Base-by-base conservation (phyloP, 2,329 filamentous ascomycete genomes). In the Xylaria arbuscula region DNA sequence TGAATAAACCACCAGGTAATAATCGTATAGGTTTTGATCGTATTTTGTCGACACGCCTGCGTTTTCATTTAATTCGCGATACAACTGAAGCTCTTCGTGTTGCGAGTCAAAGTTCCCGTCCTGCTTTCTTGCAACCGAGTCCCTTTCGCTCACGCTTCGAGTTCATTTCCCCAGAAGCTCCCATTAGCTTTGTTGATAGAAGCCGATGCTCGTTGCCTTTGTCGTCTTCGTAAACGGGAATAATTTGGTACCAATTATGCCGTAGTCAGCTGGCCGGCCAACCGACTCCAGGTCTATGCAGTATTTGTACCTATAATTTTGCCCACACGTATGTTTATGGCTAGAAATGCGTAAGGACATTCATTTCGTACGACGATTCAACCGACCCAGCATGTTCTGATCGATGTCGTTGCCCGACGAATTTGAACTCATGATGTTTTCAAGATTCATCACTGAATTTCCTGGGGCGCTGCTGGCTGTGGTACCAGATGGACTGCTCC, bases 391-490 rank as follows among this genome's bases (percentile, higher is more conserved):
- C 87, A 88, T 88, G 67, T 79, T 83, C 72, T 82, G 81, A 72
- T 88, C 87, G 66, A 88, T 87, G 65, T 88, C 86, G 72, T 81
- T 84, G 72, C 15, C 80, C 73, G 55, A 80, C 77, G 56, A 79
- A 79, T 66, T 74, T 15, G 74, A 73, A 59, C 84, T 85, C 74
- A 87, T 83, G 69, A 86, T 77, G 66, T 84, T 85, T 74, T 82
- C 84, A 48, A 86, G 73, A 72, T 84, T 87, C 85, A 87, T 87
- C 24, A 85, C 81, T n/a, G 84, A 86, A 66, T 77, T 81, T 68
- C 80, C 81, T 28, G 79, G 80, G 40, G 77, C 77, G 45, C n/a
- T 67, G 59, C 77, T 77, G 38, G 67, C 66, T 55, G 68, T 48
- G 53, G 70, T 51, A 24, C 74, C 75, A 8, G 83, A 81, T 38